Conservation (phyloP, 495 filamentous ascomycete genomes). For the Tuber melanosporum region DNA sequence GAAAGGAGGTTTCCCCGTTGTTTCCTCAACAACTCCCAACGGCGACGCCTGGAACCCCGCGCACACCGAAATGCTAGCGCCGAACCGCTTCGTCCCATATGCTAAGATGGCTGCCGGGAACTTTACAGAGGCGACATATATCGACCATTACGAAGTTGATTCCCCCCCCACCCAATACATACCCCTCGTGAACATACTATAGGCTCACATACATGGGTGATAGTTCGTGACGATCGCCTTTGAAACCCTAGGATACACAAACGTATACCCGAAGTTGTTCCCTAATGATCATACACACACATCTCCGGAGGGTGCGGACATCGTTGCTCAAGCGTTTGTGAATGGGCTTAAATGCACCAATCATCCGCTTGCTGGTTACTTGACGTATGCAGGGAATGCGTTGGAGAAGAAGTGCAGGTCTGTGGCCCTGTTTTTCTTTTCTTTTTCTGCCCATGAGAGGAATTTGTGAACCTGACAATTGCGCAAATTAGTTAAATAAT, state of each 20-base stretch:
- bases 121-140: conserved; percentile 48
- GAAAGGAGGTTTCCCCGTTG: conserved; percentile 60
- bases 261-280: conserved; percentile 48
- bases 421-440: conserved; percentile 1
- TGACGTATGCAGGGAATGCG: conserved; percentile 29
- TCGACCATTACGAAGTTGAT: conserved; percentile 55
- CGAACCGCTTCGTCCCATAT: conserved; percentile 55
- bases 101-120: conserved; percentile 49
- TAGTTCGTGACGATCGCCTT: conserved; percentile 53
- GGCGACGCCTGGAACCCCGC: conserved; percentile 56
- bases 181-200: no score
- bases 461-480: not conserved
- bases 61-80: conserved; percentile 38
- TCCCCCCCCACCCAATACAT: not conserved
- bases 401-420: conserved; percentile 32
- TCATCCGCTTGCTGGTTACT: conserved; percentile 37
- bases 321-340: conserved; percentile 57
- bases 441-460: not conserved
- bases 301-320: conserved; percentile 52
- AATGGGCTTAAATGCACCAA: conserved; percentile 50
- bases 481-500: not conserved
- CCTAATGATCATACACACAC: conserved; percentile 63
- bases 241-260: conserved; percentile 47
- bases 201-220: conserved; percentile 12
- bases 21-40: conserved; percentile 58